phyloP scores from a whole-genome alignment of 345 rosid genomes.

The Ceriops tagal region DNA sequence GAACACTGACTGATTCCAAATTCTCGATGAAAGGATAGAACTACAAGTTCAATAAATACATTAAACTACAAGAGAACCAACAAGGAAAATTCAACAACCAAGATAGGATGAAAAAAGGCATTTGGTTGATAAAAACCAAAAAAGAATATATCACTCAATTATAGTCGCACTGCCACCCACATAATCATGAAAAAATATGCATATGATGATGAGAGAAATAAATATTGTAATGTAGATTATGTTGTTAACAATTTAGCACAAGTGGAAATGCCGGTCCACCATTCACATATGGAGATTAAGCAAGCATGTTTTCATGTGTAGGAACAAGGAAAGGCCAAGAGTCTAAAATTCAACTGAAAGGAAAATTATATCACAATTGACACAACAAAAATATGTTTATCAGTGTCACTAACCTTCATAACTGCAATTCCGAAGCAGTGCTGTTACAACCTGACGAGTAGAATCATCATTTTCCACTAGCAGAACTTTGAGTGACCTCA shows the following conservation, averaged over 20 bases:
- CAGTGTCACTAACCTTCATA: constrained; percentile 54
- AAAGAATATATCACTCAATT: no score
- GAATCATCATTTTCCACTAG: constrained; percentile 78
- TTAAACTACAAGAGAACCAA: no score
- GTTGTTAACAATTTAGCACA: not conserved
- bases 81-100: no score
- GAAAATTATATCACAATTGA: not conserved
- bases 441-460: constrained; percentile 69
- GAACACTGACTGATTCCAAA: no score
- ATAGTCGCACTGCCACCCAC: no score
- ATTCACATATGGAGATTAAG: not conserved
- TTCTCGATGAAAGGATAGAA: no score
- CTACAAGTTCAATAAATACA: no score
- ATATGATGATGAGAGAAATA: not conserved
- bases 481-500: constrained; percentile 69
- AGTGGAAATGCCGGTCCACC: not conserved
- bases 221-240: not conserved
- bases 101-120: no score
- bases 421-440: constrained; percentile 73
- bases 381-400: not conserved
- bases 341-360: not conserved
- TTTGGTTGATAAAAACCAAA: no score
- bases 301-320: not conserved
- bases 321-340: not conserved
- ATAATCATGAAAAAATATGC: not conserved